Base-by-base conservation (phyloP, 768 basidiomycete species). In the Suillus hirtellus region DNA sequence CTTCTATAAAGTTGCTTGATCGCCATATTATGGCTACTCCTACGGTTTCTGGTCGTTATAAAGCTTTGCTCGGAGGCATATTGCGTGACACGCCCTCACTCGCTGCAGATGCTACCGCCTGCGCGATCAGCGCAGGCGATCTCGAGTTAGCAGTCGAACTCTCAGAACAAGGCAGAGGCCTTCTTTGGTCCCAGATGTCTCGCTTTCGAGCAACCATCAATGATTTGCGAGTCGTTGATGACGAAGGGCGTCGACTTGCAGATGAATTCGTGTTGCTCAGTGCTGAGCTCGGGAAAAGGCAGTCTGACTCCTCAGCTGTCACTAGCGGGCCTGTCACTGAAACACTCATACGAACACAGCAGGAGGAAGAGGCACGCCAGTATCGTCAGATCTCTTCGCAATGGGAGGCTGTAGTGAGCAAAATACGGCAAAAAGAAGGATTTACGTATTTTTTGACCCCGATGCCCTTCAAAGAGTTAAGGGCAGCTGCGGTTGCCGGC, bases 391-490 rank as follows among this genome's bases (percentile, higher is more conserved):
- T 64, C 31, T 68, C 68, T 5, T 60, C 64, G 11, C 62, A 73
- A 35, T 59, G 74, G 60, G 67, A 70, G 2, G 64, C 52, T 15
- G 50, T 68, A 15, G 44, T 76, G 40, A 38, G 34, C 5, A 64
- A 69, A 11, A 74, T 76, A 35, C 71, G 69, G 7, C 56, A 43
- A 11, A 65, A 67, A 11, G 64, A 66, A 24, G 74, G 73, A 12
- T 76, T 78, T 61, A 65, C 71, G 27, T 62, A 69, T 9, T 79
- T 78, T 61, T 66, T 79, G 40, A 62, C 59, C n/a, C 72, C 72
- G 0, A 53, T 54, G 15, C 66, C 69, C 34, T 66, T 68, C 40
- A 65, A 67, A 24, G 44, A 61, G 17, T 59, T 75, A 17, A 65
- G 64, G 24, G 56, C 14, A 1, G 69, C 70, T 27, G 72, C 75